phyloP scores from a whole-genome alignment of 2,329 filamentous ascomycete species.

The Aspergillus neotritici region DNA sequence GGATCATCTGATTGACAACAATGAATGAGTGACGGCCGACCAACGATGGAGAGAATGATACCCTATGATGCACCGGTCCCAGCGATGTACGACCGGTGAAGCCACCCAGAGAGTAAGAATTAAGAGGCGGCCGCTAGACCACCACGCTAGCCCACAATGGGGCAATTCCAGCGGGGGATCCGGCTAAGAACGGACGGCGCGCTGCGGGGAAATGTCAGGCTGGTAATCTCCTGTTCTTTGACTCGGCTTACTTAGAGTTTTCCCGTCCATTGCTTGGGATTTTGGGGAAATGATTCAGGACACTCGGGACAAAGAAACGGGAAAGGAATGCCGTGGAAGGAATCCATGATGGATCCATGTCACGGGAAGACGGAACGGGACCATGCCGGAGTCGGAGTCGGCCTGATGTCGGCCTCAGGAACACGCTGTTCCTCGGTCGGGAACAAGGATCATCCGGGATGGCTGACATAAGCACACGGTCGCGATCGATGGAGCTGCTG shows the following conservation, averaged over 20 bases:
- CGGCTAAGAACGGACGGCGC: neutral
- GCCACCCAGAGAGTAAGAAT: neutral
- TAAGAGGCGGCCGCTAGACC: neutral
- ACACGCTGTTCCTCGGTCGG: neutral
- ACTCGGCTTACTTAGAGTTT: neutral
- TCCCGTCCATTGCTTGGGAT: neutral
- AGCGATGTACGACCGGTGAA: no score
- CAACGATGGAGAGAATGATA: no score
- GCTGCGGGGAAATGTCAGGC: constrained; percentile 8
- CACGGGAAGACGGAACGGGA: no score
- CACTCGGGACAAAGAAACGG: no score
- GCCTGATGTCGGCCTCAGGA: no score
- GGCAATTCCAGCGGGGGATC: constrained; percentile 27
- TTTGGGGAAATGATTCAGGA: neutral
- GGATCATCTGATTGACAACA: no score
- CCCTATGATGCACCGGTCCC: no score
- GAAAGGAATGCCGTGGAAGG: no score
- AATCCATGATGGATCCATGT: no score
- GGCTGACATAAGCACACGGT: constrained; percentile 13
- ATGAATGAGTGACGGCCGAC: no score
- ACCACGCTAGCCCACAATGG: constrained; percentile 10
- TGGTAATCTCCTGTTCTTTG: neutral
- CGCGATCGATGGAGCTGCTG: constrained; percentile 19
- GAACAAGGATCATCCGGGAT: constrained; percentile 6
- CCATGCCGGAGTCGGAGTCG: no score